phyloP scores from a whole-genome alignment of 73 alveolate genomes.

The Paramecium sonneborni region DNA sequence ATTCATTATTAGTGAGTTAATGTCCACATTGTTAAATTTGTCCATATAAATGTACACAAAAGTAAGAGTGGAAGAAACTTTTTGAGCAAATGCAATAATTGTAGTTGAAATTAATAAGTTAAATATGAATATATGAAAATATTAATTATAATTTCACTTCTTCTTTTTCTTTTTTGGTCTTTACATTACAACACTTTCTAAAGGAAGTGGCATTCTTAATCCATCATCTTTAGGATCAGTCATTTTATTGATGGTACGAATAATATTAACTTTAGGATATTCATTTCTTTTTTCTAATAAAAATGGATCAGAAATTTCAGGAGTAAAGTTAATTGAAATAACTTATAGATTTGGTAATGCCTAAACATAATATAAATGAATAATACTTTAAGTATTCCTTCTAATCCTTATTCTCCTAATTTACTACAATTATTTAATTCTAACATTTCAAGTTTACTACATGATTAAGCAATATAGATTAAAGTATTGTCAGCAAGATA shows the following conservation, averaged over 20 bases:
- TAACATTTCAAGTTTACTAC: constrained; percentile 27
- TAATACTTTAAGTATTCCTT: constrained; percentile 15
- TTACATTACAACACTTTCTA: constrained; percentile 52
- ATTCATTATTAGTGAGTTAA: background rate
- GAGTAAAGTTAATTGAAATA: constrained; percentile 56
- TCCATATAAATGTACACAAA: background rate
- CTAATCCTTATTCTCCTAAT: constrained; percentile 51
- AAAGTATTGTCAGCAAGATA: constrained; percentile 26
- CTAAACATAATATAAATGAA: background rate
- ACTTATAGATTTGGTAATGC: background rate
- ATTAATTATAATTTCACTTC: background rate
- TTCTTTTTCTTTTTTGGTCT: constrained; percentile 61
- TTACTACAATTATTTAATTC: constrained; percentile 48
- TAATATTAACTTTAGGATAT: constrained; percentile 10
- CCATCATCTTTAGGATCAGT: constrained; percentile 59
- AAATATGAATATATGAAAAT: background rate
- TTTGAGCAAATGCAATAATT: background rate
- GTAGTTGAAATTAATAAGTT: background rate
- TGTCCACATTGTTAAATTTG: constrained; percentile 15
- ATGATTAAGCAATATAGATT: background rate
- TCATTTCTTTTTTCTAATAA: background rate
- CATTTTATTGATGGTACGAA: constrained; percentile 27
- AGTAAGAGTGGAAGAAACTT: background rate
- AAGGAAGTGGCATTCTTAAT: constrained; percentile 63
- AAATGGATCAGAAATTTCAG: constrained; percentile 3